Evolutionary conservation across 2,329 filamentous ascomycete genomes (phyloP).

Genomic region (Clarireedia paspali): DNA sequence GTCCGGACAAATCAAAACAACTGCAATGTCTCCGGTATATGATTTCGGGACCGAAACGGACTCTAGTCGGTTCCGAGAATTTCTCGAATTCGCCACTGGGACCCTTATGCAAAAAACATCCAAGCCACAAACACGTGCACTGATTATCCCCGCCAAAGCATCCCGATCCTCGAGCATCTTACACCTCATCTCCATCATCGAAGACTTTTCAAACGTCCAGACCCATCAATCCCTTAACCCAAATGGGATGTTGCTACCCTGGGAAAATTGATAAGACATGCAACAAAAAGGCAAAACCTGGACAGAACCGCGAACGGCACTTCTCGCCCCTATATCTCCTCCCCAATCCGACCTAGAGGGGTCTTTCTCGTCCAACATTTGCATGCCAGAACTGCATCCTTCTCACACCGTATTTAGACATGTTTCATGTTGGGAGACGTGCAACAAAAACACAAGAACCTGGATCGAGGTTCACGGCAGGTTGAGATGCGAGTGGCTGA

Average conservation of each 20-base stretch:
- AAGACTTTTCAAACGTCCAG: background rate
- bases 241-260: background rate
- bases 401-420: background rate
- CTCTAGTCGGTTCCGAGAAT: background rate
- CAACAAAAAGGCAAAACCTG: background rate
- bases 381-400: background rate
- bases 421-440: constrained; percentile 8
- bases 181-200: background rate
- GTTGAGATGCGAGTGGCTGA: background rate
- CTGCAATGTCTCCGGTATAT: too few relatives aligned
- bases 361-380: background rate
- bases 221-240: background rate
- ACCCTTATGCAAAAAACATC: background rate
- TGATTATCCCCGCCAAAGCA: background rate
- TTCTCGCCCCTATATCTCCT: background rate
- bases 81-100: background rate
- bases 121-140: background rate
- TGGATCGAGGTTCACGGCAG: background rate
- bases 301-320: background rate
- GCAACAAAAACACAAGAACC: background rate
- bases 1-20: too few relatives aligned
- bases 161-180: background rate
- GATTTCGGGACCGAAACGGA: background rate
- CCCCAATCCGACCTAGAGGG: background rate
- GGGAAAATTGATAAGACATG: background rate